A percentile compares a stretch with the other conserved stretches of the same genome.
These are phyloP conservation scores for Heliamphora pulchella DNA, from an alignment of 179 eudicot genomes.

Conservation along the genomic window DNA sequence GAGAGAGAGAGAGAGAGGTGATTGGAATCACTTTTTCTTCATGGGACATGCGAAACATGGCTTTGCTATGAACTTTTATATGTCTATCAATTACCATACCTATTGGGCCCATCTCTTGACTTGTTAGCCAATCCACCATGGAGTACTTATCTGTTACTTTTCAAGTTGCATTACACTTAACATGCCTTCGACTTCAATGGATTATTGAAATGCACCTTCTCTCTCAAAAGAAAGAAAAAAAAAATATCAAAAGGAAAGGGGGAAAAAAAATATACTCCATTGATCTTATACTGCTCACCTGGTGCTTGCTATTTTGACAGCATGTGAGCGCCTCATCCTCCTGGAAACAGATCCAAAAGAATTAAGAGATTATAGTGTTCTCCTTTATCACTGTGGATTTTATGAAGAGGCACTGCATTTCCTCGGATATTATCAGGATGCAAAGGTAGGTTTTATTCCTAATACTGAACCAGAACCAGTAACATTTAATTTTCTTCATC, in stretches of 20 bases:
- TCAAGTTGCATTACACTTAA: background rate
- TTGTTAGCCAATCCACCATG: background rate
- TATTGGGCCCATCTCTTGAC: background rate
- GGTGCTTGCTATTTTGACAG: slow-evolving; percentile 31
- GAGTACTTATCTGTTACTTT: background rate
- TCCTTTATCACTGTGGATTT: slow-evolving; percentile 84
- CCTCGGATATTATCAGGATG: slow-evolving; percentile 52
- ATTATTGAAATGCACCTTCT: background rate
- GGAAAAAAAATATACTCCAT: background rate
- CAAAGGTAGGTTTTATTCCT: slow-evolving; percentile 38
- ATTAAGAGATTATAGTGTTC: slow-evolving; percentile 71
- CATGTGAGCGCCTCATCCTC: slow-evolving; percentile 84
- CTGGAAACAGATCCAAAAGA: slow-evolving; percentile 57
- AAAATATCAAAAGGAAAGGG: background rate
- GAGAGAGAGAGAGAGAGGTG: no score
- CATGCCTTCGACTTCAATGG: background rate
- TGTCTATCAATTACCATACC: background rate
- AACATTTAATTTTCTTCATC: background rate
- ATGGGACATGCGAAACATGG: background rate
- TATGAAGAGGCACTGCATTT: slow-evolving; percentile 59
- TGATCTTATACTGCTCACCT: background rate
- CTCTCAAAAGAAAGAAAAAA: no score
- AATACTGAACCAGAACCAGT: background rate
- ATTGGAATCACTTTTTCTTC: no score
- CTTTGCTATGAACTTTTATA: background rate